Evolutionary conservation across 371 early-diverging fungal genomes (phyloP).

Genomic region (Circinella umbellata): DNA sequence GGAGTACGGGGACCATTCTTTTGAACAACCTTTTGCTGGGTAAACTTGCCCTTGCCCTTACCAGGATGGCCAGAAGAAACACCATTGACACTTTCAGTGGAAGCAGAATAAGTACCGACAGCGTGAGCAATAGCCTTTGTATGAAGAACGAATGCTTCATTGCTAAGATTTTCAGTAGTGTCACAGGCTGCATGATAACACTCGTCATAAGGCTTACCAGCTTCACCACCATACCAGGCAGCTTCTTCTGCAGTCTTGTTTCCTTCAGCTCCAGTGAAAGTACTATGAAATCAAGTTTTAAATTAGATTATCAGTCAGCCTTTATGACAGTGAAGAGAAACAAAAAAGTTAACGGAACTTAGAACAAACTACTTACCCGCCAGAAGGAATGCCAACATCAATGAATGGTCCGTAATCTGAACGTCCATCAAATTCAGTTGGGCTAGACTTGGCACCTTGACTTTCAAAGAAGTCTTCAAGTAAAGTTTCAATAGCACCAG

Average conservation of each 20-base stretch:
- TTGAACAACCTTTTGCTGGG: background rate
- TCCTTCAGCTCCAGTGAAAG: slow-evolving; percentile 70
- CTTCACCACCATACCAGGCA: slow-evolving; percentile 66
- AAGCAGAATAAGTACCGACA: slow-evolving; percentile 16
- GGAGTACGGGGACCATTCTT: background rate
- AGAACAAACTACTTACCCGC: slow-evolving; percentile 27
- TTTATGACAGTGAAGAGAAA: too few species aligned
- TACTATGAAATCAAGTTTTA: slow-evolving; percentile 18
- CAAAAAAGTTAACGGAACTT: too few species aligned
- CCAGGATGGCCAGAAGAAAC: background rate
- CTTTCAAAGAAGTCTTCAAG: slow-evolving; percentile 61
- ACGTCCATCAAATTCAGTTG: slow-evolving; percentile 33
- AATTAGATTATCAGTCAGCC: too few species aligned
- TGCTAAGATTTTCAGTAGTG: slow-evolving; percentile 20
- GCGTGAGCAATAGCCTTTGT: slow-evolving; percentile 21
- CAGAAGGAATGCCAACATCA: slow-evolving; percentile 56
- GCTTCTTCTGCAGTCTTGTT: slow-evolving; percentile 63
- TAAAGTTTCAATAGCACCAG: slow-evolving; percentile 53
- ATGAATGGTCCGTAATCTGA: slow-evolving; percentile 54
- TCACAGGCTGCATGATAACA: slow-evolving; percentile 60
- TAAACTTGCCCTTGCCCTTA: background rate
- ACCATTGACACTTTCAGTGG: slow-evolving; percentile 18
- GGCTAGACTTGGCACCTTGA: slow-evolving; percentile 38
- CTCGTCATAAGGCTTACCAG: slow-evolving; percentile 68
- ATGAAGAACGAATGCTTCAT: slow-evolving; percentile 21